Percentiles rank a stretch among this genome's conserved stretches.
These are phyloP conservation scores for Fusarium ambrosium DNA, from an alignment of 2,329 filamentous ascomycete species.

Conservation along the genomic window DNA sequence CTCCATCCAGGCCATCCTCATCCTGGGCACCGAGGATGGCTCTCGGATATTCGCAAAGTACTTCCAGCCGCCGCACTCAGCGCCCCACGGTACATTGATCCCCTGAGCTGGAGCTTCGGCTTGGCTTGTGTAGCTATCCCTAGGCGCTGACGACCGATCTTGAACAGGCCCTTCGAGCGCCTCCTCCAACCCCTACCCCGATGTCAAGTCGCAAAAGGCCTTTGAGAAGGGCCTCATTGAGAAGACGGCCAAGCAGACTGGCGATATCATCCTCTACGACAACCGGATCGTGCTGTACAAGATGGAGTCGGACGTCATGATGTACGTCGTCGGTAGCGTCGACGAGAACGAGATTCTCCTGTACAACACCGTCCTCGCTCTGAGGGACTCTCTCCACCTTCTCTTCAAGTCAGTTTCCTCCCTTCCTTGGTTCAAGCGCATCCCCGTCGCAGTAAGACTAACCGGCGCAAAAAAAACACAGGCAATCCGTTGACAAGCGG, in stretches of 20 bases:
- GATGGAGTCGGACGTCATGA: slow-evolving; percentile 96
- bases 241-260: slow-evolving; percentile 95
- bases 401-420: slow-evolving; percentile 80
- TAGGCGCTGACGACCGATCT: slow-evolving; percentile 42
- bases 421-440: not conserved
- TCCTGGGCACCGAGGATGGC: slow-evolving; percentile 88
- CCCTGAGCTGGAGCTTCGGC: slow-evolving; percentile 27
- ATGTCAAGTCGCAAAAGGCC: slow-evolving; percentile 91
- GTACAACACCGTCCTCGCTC: slow-evolving; percentile 93
- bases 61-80: slow-evolving; percentile 75
- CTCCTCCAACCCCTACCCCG: slow-evolving; percentile 82
- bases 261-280: slow-evolving; percentile 97
- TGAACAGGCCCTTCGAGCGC: slow-evolving; percentile 58
- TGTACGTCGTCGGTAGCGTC: slow-evolving; percentile 89
- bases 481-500: slow-evolving; percentile 96
- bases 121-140: slow-evolving; percentile 9
- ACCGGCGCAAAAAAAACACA: slow-evolving; percentile 53
- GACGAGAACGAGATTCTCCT: slow-evolving; percentile 98
- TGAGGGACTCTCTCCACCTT: slow-evolving; percentile 90
- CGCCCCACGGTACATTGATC: slow-evolving; percentile 52
- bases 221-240: slow-evolving; percentile 97
- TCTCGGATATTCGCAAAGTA: slow-evolving; percentile 95
- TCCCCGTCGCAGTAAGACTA: slow-evolving; percentile 11
- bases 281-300: slow-evolving; percentile 98
- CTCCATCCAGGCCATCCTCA: slow-evolving; percentile 81